Base-by-base conservation (phyloP, 2,329 filamentous ascomycete genomes). In the Macrophomina tecta region DNA sequence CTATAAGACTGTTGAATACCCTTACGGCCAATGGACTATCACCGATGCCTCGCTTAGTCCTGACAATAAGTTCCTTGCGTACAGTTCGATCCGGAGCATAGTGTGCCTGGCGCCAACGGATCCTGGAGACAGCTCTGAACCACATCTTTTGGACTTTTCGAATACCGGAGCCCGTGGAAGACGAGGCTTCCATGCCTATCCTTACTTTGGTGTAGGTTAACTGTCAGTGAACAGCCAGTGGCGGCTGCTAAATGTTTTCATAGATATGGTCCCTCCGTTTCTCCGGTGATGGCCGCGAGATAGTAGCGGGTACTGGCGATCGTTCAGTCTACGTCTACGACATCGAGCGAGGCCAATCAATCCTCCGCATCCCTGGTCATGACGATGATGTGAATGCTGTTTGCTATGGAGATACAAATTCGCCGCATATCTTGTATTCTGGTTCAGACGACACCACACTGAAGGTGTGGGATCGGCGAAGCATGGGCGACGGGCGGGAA, bases 331-430 rank as follows among this genome's bases (percentile, higher is more conserved):
- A 97, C 38, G 91, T 97, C 4, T 97, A 96, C 76, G 95, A 98
- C 74, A 91, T 99, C 65, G 94, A 98, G 78, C 89, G 89, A 0
- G 88, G 90, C 18, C 85, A 86, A 53, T 87, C 91, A 0, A 85
- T 96, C 38, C 87, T 97, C 65, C 86, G 89, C 56, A 87, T 97
- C 32, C 82, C 84, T 16, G 94, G 93, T 0, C 95, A 99, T 74
- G 82, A 87, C 4, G 88, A 96, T 72, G 93, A 99, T 76, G 94
- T 98, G 65, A 99, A 98, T 73, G 95, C 95, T 4, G 95, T 99
- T 0, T 97, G 94, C 78, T 98, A 97, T 74, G 95, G 93, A 0
- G 94, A 98, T 78, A 89, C 89, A 68, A 86, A 87, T 36, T 96
- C 92, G 0, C 94, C 95, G 1, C 94, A 99, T 76, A 94, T 98